A percentile compares a stretch with the other conserved stretches of the same genome.
These are phyloP conservation scores for Lachnellula subtilissima DNA, from an alignment of 2,329 filamentous ascomycete genomes.

Conservation along the genomic window DNA sequence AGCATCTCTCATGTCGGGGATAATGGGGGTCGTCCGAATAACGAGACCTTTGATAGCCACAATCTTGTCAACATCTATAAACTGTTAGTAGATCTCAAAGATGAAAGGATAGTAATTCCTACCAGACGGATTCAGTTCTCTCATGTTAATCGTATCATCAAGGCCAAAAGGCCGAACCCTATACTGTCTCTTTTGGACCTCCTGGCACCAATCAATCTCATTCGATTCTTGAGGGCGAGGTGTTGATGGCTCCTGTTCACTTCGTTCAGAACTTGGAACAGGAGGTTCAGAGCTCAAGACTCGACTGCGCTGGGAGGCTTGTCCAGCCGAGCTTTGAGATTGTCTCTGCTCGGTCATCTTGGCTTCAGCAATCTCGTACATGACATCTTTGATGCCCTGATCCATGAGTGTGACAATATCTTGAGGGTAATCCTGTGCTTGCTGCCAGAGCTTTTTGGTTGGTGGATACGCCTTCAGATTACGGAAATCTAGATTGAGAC, in stretches of 20 bases:
- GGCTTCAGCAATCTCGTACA: constrained; percentile 81
- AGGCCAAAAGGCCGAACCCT: constrained; percentile 86
- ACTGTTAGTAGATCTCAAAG: constrained; percentile 23
- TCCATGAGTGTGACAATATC: constrained; percentile 98
- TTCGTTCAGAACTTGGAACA: constrained; percentile 73
- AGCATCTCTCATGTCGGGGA: constrained; percentile 98
- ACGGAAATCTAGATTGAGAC: constrained; percentile 80
- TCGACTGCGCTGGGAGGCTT: constrained; percentile 40
- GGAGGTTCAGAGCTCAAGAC: constrained; percentile 68
- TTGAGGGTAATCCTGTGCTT: constrained; percentile 87
- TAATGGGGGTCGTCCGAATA: constrained; percentile 91
- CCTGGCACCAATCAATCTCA: constrained; percentile 61
- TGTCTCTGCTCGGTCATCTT: constrained; percentile 66
- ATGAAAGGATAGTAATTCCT: constrained; percentile 24
- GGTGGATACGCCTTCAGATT: constrained; percentile 91
- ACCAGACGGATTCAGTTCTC: constrained; percentile 87
- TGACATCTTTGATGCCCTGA: constrained; percentile 85
- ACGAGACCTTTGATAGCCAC: constrained; percentile 94
- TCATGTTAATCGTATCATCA: constrained; percentile 81
- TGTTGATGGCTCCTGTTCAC: constrained; percentile 43
- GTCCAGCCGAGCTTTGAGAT: constrained; percentile 52
- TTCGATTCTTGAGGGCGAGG: constrained; percentile 41
- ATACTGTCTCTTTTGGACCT: constrained; percentile 78
- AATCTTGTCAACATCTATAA: constrained; percentile 84
- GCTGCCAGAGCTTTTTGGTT: constrained; percentile 91